Evolutionary conservation across 331 rosid genomes (phyloP), one percentile per base, ranked within the genome.

Genomic region (Acacia pycnantha): DNA sequence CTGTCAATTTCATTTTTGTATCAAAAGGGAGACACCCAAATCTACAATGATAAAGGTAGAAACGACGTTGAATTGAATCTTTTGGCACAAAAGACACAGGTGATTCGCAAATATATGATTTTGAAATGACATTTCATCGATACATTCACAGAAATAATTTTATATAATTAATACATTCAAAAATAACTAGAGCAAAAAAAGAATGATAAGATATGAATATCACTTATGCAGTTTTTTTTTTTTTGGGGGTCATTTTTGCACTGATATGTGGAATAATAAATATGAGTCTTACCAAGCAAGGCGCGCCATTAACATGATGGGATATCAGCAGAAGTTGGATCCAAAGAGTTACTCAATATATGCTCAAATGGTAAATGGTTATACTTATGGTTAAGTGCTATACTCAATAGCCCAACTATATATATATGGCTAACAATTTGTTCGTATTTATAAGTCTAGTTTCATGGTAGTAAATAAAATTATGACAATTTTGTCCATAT

Each of bases 101-200:
- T 74, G 70, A 65, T 81, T 64, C 50, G 68, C 70, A 48, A 35
- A 81, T 81, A 70, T 44, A 44, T 35, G 31, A 46, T 46, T 79
- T 79, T 27, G n/a, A 56, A 46, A 26, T 70, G 77, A 48, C 69
- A 66, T 66, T 65, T 31, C 33, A 3, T 58, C 29, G 11, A 54
- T 9, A 9, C 65, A 58, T 22, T 58, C 65, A 56, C 27, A 58
- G 65, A 59, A 59, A 24, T 11, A 24, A 10, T 59, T 24, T 22
- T 59, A 9, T 59, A 24, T 24, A 59, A 21, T 53, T 11, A 12
- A 56, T 22, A 22, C 64, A 3, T 12, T 11, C 1, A 58, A 59
- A 59, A 59, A 24, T 58, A 10, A 59, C 4, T 22, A 59, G 31
- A 24, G 29, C 14, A 3, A 59, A 24, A 24, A 22, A 11, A 59